Conservation (phyloP, 2,329 filamentous ascomycete genomes). For the Colletotrichum caudatum region DNA sequence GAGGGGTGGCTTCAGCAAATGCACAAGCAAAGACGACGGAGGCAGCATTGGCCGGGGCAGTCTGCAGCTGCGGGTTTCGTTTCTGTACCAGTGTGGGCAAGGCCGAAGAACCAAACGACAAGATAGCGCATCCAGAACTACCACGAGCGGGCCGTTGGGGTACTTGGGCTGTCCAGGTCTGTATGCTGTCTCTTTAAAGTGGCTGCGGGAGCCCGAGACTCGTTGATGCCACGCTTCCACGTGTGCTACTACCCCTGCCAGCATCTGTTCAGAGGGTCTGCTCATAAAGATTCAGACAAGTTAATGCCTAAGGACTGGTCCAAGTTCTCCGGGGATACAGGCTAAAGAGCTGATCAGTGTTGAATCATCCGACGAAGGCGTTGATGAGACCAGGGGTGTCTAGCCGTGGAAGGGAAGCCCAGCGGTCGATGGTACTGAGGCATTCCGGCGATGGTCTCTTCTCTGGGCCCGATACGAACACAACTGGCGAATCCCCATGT, state of each 20-base stretch:
- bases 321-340: constrained; percentile 10
- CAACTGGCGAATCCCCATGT: constrained; percentile 9
- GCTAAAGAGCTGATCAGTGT: constrained; percentile 7
- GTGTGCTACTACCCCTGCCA: constrained; percentile 26
- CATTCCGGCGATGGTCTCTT: not conserved
- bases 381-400: constrained; percentile 7
- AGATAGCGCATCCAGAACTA: not conserved
- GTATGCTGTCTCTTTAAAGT: constrained; percentile 27
- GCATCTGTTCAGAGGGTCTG: constrained; percentile 25
- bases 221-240: constrained; percentile 28
- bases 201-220: constrained; percentile 22
- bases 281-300: constrained; percentile 8
- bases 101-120: not conserved
- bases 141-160: not conserved
- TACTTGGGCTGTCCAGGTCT: constrained; percentile 17
- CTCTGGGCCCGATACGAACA: constrained; percentile 2
- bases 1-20: not conserved
- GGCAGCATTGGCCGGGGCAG: not conserved
- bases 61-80: not conserved
- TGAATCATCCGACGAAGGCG: constrained; percentile 37
- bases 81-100: not conserved
- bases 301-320: constrained; percentile 21
- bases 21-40: no score
- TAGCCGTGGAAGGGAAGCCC: not conserved
- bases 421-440: not conserved